These are phyloP conservation scores for Calonectria multiphialidica DNA, from an alignment of 2,329 filamentous ascomycete genomes.

Conservation along the genomic window DNA sequence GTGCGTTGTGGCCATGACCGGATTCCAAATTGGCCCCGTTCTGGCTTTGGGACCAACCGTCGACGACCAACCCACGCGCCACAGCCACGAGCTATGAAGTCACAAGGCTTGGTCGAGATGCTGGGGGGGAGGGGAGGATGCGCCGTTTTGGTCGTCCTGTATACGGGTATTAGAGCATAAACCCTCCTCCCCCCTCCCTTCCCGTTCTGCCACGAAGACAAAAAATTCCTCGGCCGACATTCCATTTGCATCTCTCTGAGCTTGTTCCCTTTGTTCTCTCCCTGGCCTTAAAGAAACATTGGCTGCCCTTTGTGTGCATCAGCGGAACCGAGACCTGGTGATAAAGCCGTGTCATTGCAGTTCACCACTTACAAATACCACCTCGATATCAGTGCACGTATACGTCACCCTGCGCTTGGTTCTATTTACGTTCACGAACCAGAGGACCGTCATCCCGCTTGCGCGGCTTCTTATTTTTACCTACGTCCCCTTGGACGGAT, in stretches of 20 bases:
- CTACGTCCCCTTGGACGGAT: background rate
- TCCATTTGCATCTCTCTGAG: slow-evolving; percentile 6
- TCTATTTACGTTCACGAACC: background rate
- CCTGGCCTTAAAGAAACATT: background rate
- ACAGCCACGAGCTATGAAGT: slow-evolving; percentile 11
- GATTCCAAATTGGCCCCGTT: slow-evolving; percentile 3
- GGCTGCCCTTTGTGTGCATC: background rate
- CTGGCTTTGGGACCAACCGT: background rate
- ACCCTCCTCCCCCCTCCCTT: background rate
- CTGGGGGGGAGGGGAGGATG: background rate
- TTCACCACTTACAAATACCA: slow-evolving; percentile 5
- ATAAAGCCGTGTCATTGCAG: slow-evolving; percentile 1
- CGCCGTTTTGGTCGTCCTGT: background rate
- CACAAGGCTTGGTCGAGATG: slow-evolving; percentile 4
- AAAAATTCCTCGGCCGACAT: background rate
- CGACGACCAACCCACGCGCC: slow-evolving; percentile 6
- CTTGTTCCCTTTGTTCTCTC: background rate
- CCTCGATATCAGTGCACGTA: background rate
- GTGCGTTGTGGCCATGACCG: background rate
- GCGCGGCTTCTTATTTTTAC: background rate
- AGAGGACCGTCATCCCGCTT: background rate
- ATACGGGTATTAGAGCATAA: background rate
- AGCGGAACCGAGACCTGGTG: background rate
- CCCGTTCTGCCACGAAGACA: background rate
- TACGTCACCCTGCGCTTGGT: background rate